A percentile compares a stretch with the other conserved stretches of the same genome.
Evolutionary conservation across 108 stramenopile species (phyloP).

Genomic region (Discostella stelligeroides): DNA sequence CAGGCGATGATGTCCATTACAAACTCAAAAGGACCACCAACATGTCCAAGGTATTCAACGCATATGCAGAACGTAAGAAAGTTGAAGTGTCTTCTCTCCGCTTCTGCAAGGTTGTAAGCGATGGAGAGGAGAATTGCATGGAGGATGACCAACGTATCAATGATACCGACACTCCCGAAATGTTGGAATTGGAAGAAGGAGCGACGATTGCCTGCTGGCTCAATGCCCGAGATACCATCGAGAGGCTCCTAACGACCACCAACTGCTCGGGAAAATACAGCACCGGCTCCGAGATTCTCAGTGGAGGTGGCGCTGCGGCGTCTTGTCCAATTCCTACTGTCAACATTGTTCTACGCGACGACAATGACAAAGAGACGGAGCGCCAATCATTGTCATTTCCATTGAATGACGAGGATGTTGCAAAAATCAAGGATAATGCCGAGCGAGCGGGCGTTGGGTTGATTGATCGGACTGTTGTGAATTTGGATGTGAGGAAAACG

Average conservation of each 20-base stretch:
- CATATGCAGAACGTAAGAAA: too few relatives aligned
- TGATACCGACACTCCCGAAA: too few relatives aligned
- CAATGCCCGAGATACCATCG: constrained; percentile 24
- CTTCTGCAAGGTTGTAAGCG: too few relatives aligned
- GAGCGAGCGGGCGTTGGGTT: constrained; percentile 33
- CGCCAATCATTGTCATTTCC: constrained; percentile 19
- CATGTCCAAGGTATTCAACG: too few relatives aligned
- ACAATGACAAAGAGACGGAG: constrained; percentile 1
- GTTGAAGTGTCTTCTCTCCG: too few relatives aligned
- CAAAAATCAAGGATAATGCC: constrained; percentile 13
- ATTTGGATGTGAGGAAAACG: constrained; percentile 31
- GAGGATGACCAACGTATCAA: too few relatives aligned
- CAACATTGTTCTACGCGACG: constrained; percentile 8
- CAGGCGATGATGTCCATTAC: too few relatives aligned
- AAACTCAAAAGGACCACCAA: too few relatives aligned
- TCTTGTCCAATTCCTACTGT: constrained; percentile 15
- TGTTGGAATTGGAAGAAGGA: too few relatives aligned
- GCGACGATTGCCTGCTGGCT: too few relatives aligned
- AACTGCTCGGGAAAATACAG: constrained; percentile 15
- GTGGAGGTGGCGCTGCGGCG: not conserved
- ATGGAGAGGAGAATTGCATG: too few relatives aligned
- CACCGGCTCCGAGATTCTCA: constrained; percentile 14
- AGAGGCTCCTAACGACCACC: constrained; percentile 9
- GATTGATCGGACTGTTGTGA: constrained; percentile 24
- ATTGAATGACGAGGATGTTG: constrained; percentile 8